These are phyloP conservation scores for Gastrolobium bilobum DNA, from an alignment of 306 rosid species.

Conservation along the genomic window DNA sequence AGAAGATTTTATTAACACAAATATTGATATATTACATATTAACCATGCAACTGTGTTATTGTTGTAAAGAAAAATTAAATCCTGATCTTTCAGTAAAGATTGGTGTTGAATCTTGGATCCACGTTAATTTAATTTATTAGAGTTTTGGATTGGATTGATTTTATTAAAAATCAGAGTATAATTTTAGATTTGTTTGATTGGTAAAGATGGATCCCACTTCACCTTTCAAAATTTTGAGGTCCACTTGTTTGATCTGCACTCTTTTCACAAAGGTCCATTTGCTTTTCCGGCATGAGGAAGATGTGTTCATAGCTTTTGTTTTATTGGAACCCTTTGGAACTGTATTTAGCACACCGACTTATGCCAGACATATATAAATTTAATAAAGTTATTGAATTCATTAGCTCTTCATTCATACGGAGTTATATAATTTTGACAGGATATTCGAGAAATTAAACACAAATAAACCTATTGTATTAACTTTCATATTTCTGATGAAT, in stretches of 20 bases:
- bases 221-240: constrained; percentile 40
- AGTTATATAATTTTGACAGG: neutral
- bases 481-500: neutral
- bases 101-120: constrained; percentile 22
- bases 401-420: neutral
- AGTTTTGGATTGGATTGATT: constrained; percentile 19
- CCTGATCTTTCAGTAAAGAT: neutral
- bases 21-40: neutral
- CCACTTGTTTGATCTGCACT: constrained; percentile 42
- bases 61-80: neutral
- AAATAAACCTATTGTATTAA: neutral
- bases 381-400: neutral
- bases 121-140: neutral
- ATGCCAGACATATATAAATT: neutral
- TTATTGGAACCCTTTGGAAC: constrained; percentile 3
- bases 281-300: constrained; percentile 46
- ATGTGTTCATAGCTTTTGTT: constrained; percentile 43
- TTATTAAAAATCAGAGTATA: constrained; percentile 5
- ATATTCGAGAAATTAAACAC: neutral
- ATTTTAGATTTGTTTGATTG: constrained; percentile 41
- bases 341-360: constrained; percentile 5
- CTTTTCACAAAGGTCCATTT: constrained; percentile 50
- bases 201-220: constrained; percentile 44
- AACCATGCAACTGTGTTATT: neutral
- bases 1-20: neutral